A percentile compares a stretch with the other conserved stretches of the same genome.
Evolutionary conservation across 768 basidiomycete species (phyloP).

Genomic region (Coprinopsis cinerea): DNA sequence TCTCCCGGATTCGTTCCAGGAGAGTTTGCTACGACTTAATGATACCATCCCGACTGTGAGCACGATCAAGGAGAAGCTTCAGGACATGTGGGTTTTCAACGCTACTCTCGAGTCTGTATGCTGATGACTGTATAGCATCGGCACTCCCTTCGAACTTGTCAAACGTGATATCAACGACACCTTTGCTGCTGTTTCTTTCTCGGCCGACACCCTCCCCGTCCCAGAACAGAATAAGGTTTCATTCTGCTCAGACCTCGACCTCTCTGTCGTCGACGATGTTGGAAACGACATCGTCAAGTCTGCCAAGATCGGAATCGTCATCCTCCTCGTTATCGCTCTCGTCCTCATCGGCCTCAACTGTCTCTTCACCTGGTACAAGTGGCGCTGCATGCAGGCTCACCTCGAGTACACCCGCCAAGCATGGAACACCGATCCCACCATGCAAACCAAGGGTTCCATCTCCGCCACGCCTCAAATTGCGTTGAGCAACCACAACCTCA

Average conservation of each 20-base stretch:
- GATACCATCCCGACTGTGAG: constrained; percentile 71
- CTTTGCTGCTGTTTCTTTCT: constrained; percentile 65
- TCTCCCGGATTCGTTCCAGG: constrained; percentile 72
- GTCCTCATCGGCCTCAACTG: constrained; percentile 70
- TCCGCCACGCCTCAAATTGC: constrained; percentile 44
- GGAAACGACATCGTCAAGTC: constrained; percentile 73
- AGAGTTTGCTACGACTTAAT: constrained; percentile 72
- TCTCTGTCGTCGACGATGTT: constrained; percentile 81
- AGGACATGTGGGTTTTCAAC: constrained; percentile 51
- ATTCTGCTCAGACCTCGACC: constrained; percentile 78
- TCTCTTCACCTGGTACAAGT: constrained; percentile 84
- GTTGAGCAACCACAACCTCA: constrained; percentile 70
- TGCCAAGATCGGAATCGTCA: constrained; percentile 70
- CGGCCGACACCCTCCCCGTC: constrained; percentile 68
- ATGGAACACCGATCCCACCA: constrained; percentile 69
- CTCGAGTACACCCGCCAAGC: constrained; percentile 68
- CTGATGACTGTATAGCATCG: constrained; percentile 43
- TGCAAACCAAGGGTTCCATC: constrained; percentile 32
- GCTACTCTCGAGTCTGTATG: constrained; percentile 1
- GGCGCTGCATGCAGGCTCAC: constrained; percentile 63
- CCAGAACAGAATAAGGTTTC: constrained; percentile 62
- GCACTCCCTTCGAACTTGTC: constrained; percentile 81
- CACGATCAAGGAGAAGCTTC: constrained; percentile 63
- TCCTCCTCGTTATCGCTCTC: constrained; percentile 68
- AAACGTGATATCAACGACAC: constrained; percentile 89